These are phyloP conservation scores for Rhynchospora pubera DNA, from an alignment of 176 grass and related monocot genomes.

Conservation along the genomic window DNA sequence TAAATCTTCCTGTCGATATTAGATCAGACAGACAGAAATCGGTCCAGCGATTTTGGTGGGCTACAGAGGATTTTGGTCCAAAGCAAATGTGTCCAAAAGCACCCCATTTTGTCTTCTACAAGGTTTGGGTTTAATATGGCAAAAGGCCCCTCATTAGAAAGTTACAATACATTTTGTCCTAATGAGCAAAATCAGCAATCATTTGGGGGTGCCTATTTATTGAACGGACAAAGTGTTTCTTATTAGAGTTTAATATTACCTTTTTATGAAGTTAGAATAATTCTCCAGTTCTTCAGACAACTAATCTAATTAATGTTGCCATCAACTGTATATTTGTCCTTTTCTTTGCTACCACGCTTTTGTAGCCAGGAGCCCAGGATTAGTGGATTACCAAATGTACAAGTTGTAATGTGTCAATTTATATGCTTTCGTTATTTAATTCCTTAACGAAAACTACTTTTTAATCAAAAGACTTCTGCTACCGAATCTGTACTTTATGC, in stretches of 20 bases:
- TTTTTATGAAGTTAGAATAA: not conserved
- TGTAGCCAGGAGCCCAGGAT: not conserved
- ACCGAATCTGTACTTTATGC: not conserved
- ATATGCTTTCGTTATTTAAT: not conserved
- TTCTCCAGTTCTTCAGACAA: not conserved
- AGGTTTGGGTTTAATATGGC: not conserved
- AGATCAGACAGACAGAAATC: no score
- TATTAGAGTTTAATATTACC: not conserved
- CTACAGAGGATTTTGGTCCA: no score
- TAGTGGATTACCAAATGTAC: not conserved
- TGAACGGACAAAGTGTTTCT: not conserved
- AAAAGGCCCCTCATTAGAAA: not conserved
- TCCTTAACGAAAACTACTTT: not conserved
- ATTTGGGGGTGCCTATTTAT: not conserved
- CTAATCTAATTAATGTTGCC: not conserved
- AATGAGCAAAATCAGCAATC: not conserved
- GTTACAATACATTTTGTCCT: not conserved
- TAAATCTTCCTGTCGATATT: no score
- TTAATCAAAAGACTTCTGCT: not conserved
- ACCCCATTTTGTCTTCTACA: not conserved
- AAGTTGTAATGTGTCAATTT: not conserved
- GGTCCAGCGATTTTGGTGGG: no score
- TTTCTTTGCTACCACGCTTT: not conserved
- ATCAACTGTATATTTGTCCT: not conserved
- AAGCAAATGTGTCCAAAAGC: not conserved